Evolutionary conservation across 1,139 yeast species (phyloP), one percentile per base, ranked within the genome.

Genomic region (Hyphopichia fennica): DNA sequence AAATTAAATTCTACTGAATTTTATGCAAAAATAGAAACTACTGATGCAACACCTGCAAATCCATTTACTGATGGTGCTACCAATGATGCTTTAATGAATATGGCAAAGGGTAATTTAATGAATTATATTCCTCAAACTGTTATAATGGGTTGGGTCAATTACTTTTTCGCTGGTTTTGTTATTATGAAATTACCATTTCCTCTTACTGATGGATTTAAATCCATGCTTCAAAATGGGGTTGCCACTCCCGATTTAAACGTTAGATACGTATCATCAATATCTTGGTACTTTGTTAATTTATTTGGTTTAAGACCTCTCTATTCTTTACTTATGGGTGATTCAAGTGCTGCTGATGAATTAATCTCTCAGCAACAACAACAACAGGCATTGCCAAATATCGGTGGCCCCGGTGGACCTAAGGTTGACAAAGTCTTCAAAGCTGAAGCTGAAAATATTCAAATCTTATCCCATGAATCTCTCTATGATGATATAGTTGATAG

Each of bases 61-160:
- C 87, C 89, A 29, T 71, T 89, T 45, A 66, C 81, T 1, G 96
- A 89, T 54, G 84, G 95, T 1, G 72, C 75, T 38, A 74, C 82
- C 20, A 77, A 84, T 52, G 96, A 90, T 42, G 81, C 84, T n/a
- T 67, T 90, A 72, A 77, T 85, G 77, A 77, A 75, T 42, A 84
- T 88, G 84, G 80, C 91, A 44, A 88, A 88, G 59, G 84, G 85
- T 4, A 91, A 89, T 56, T 69, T 89, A 53, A 82, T 91, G 61
- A 87, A 82, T 63, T 88, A 84, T 59, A 79, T 90, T 16, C 97
- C 98, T 1, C 98, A 93, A 65, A 89, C 97, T 0, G 62, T 90
- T 38, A 85, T 91, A 53, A 91, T 93, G 97, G 91, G 91, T 52
- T 93, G 97, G 96, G 93, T 91, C 50, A 89, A 89, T 60, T 88